A percentile compares a stretch with the other conserved stretches of the same genome.
Evolutionary conservation across 2,329 filamentous ascomycete species (phyloP).

Genomic region (Alternaria gansuensis): DNA sequence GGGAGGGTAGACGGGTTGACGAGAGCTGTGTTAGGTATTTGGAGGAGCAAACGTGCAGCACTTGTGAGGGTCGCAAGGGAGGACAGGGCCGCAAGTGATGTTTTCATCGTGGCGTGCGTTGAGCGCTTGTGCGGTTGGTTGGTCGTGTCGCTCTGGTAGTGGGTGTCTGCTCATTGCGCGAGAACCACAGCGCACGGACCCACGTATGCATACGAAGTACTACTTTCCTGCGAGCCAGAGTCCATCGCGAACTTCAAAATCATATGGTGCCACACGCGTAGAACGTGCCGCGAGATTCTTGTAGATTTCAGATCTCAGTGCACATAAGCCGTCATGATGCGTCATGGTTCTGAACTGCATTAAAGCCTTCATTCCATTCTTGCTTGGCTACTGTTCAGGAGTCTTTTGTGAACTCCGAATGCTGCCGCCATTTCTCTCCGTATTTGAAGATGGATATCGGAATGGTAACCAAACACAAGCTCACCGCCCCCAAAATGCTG

Average conservation of each 20-base stretch:
- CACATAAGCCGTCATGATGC: too few species aligned
- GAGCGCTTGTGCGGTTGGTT: neutral
- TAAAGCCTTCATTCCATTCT: too few species aligned
- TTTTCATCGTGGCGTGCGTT: constrained; percentile 33
- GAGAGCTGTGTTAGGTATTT: constrained; percentile 58
- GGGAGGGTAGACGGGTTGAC: constrained; percentile 59
- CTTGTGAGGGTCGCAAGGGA: constrained; percentile 53
- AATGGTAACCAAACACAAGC: constrained; percentile 60
- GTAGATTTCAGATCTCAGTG: too few species aligned
- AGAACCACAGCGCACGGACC: neutral
- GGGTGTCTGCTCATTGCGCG: neutral
- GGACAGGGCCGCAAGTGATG: constrained; percentile 53
- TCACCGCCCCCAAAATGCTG: constrained; percentile 56
- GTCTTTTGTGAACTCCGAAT: constrained; percentile 59
- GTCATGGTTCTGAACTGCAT: too few species aligned
- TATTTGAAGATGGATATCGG: constrained; percentile 62
- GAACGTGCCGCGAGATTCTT: too few species aligned
- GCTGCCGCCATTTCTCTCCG: constrained; percentile 62
- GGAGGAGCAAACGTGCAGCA: constrained; percentile 61
- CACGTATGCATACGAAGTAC: neutral
- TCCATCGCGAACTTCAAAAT: too few species aligned
- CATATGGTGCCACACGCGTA: too few species aligned
- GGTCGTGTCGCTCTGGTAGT: neutral
- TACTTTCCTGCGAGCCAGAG: neutral
- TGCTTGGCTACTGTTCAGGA: neutral